phyloP scores from a whole-genome alignment of 192 early-diverging fungal species.

The Powellomyces hirtus region DNA sequence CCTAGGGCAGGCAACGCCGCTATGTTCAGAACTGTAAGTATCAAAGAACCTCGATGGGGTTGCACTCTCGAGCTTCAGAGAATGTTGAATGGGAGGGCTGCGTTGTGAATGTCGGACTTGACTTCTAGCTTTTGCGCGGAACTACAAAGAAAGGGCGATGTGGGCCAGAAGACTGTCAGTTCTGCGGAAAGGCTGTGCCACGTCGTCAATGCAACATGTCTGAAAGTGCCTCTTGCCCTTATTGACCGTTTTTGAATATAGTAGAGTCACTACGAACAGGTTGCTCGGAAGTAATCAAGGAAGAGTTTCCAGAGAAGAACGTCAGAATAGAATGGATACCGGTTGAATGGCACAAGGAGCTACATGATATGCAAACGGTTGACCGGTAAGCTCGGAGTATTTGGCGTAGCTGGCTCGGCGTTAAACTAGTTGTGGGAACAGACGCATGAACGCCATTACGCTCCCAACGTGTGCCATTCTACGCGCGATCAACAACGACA shows the following conservation, averaged over 20 bases:
- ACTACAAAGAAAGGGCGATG: too few species aligned
- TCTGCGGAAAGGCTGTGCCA: too few species aligned
- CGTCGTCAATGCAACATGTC: too few species aligned
- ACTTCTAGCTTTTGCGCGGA: too few species aligned
- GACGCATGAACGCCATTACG: constrained; percentile 40
- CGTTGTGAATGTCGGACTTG: too few species aligned
- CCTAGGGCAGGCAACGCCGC: constrained; percentile 9
- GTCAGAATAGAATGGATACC: constrained; percentile 37
- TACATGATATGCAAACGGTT: constrained; percentile 39
- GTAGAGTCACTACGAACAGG: constrained; percentile 31
- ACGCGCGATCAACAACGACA: constrained; percentile 48
- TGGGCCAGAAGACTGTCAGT: too few species aligned
- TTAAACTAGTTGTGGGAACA: not conserved
- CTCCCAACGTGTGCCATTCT: constrained; percentile 45
- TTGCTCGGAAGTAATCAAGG: constrained; percentile 31
- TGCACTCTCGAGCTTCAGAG: too few species aligned
- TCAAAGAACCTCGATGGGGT: too few species aligned
- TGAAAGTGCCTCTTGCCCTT: too few species aligned
- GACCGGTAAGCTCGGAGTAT: constrained; percentile 16
- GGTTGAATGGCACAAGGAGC: constrained; percentile 41
- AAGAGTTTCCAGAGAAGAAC: constrained; percentile 32
- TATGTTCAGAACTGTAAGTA: constrained; percentile 21
- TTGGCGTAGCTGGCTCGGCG: not conserved
- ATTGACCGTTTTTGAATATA: too few species aligned
- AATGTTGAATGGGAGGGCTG: too few species aligned